Percentiles rank a stretch among this genome's conserved stretches.
phyloP scores from a whole-genome alignment of 306 rosid species.

The Prunus mume region DNA sequence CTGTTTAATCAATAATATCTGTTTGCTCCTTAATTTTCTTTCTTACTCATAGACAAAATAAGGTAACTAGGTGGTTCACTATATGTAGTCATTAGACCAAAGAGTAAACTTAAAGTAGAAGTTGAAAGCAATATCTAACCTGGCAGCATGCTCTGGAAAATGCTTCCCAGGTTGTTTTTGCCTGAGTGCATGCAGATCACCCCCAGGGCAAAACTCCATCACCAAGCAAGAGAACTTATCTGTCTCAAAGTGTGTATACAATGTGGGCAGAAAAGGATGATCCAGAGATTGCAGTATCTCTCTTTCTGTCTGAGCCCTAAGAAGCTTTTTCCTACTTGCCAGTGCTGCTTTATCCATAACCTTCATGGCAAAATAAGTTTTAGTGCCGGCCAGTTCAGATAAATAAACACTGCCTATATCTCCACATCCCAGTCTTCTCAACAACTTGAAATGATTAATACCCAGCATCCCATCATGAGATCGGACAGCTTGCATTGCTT shows the following conservation, averaged over 20 bases:
- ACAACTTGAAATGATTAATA: constrained; percentile 69
- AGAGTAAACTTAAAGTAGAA: constrained; percentile 1
- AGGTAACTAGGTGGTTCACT: background rate
- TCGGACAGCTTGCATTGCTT: constrained; percentile 80
- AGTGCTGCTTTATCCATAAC: constrained; percentile 81
- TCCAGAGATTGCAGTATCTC: constrained; percentile 94
- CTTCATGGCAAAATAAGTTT: constrained; percentile 92
- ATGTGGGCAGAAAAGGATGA: constrained; percentile 94
- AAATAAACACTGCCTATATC: constrained; percentile 90
- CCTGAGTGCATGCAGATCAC: constrained; percentile 85
- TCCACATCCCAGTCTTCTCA: constrained; percentile 84
- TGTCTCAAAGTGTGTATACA: constrained; percentile 81
- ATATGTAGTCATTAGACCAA: background rate
- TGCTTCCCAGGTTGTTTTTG: constrained; percentile 84
- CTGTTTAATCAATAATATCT: background rate
- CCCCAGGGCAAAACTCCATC: constrained; percentile 97
- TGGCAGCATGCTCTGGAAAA: constrained; percentile 91
- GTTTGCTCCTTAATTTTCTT: background rate
- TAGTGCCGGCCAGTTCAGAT: constrained; percentile 74
- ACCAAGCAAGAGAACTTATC: constrained; percentile 81
- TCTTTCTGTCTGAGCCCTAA: constrained; percentile 84
- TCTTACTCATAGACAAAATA: background rate
- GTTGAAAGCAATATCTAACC: constrained; percentile 49
- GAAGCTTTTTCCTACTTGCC: constrained; percentile 80
- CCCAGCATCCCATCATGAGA: constrained; percentile 63